Conservation (phyloP, 2,329 filamentous ascomycete genomes). For the Colletotrichum camelliae region DNA sequence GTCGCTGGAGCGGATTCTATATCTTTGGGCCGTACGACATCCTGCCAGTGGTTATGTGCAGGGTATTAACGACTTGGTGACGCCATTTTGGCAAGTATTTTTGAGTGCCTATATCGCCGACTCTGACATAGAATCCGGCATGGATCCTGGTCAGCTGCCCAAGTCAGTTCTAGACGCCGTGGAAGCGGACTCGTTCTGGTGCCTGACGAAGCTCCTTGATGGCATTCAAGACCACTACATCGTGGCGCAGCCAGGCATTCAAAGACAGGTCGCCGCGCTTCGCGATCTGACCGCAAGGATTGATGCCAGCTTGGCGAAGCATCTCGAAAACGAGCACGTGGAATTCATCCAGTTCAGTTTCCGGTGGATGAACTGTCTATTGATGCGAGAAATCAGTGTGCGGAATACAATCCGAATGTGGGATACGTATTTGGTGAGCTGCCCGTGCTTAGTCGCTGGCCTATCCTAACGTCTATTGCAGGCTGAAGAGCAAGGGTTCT, state of each 20-base stretch:
- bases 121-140: constrained; percentile 86
- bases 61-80: constrained; percentile 97
- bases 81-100: constrained; percentile 98
- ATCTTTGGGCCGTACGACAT: constrained; percentile 97
- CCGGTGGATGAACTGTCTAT: constrained; percentile 98
- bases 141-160: constrained; percentile 95
- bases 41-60: constrained; percentile 98
- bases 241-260: constrained; percentile 94
- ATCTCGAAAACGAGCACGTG: constrained; percentile 88
- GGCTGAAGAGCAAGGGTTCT: constrained; percentile 98
- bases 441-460: background rate
- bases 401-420: constrained; percentile 98
- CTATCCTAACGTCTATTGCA: constrained; percentile 38
- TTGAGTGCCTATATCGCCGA: constrained; percentile 95
- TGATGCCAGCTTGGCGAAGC: constrained; percentile 81
- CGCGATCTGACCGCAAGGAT: constrained; percentile 92
- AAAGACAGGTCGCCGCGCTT: constrained; percentile 87
- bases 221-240: constrained; percentile 99
- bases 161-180: constrained; percentile 92
- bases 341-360: constrained; percentile 99
- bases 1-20: constrained; percentile 91
- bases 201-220: constrained; percentile 95
- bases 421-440: constrained; percentile 94
- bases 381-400: constrained; percentile 97
- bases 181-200: constrained; percentile 98